Conservation (phyloP, 1,139 yeast genomes). For the Candida freyschussii region DNA sequence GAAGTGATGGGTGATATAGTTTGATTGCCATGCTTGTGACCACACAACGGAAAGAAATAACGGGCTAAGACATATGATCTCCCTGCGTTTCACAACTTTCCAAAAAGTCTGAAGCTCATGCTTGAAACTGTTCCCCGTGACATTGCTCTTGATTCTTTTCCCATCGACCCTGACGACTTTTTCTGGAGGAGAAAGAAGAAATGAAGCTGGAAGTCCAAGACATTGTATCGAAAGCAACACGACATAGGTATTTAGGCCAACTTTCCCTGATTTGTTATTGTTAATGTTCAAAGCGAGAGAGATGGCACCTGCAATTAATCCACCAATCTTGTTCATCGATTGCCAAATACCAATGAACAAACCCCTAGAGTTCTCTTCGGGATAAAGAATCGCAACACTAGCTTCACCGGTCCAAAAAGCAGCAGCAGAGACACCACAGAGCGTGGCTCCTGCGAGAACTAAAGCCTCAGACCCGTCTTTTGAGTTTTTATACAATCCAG, state of each 20-base stretch:
- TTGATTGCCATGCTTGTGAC: slow-evolving; percentile 26
- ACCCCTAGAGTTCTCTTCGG: slow-evolving; percentile 24
- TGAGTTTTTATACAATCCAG: slow-evolving; percentile 27
- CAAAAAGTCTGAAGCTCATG: slow-evolving; percentile 12
- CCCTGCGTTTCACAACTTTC: slow-evolving; percentile 8
- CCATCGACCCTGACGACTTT: slow-evolving; percentile 24
- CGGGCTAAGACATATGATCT: slow-evolving; percentile 11
- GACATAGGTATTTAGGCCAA: slow-evolving; percentile 25
- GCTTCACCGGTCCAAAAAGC: slow-evolving; percentile 28
- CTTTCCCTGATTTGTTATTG: slow-evolving; percentile 17
- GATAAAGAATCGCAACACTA: slow-evolving; percentile 25
- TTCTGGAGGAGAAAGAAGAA: slow-evolving; percentile 25
- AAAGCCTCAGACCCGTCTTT: slow-evolving; percentile 26
- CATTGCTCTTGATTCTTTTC: slow-evolving; percentile 15
- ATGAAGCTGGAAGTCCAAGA: slow-evolving; percentile 22
- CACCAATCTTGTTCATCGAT: slow-evolving; percentile 24
- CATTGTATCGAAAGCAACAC: slow-evolving; percentile 26
- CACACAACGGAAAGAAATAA: slow-evolving; percentile 19
- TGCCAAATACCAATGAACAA: slow-evolving; percentile 28
- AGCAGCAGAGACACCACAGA: slow-evolving; percentile 25
- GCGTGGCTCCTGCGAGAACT: slow-evolving; percentile 24
- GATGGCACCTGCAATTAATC: slow-evolving; percentile 26
- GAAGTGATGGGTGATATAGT: slow-evolving; percentile 26
- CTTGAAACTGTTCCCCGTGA: slow-evolving; percentile 10
- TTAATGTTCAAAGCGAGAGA: slow-evolving; percentile 22